These are phyloP conservation scores for Oryza meridionalis DNA, from an alignment of 176 grass and related monocot species.

Conservation along the genomic window DNA sequence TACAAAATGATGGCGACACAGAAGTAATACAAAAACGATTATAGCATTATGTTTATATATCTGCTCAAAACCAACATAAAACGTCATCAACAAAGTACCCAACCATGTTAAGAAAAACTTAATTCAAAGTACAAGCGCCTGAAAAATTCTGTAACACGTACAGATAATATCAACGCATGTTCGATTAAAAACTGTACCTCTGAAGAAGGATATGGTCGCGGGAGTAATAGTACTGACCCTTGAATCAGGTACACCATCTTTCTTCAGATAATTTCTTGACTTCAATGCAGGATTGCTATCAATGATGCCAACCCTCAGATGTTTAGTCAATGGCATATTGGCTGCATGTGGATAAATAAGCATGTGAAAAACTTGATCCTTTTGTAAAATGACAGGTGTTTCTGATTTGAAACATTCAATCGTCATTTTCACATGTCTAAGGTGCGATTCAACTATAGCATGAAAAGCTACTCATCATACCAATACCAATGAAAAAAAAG, in stretches of 20 bases:
- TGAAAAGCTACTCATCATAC: not conserved
- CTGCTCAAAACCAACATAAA: not conserved
- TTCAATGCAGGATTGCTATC: conserved; percentile 76
- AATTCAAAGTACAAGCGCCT: not conserved
- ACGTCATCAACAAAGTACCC: not conserved
- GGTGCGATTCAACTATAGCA: not conserved
- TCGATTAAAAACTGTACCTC: conserved; percentile 53
- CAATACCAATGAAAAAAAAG: not conserved
- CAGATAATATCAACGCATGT: not conserved
- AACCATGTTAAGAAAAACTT: not conserved
- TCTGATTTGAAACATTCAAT: conserved; percentile 17
- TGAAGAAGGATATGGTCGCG: conserved; percentile 85
- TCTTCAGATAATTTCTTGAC: conserved; percentile 60
- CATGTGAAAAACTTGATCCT: conserved; percentile 1
- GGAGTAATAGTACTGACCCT: conserved; percentile 95
- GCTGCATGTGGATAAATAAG: conserved; percentile 50
- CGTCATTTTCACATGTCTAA: conserved; percentile 12
- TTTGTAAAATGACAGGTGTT: not conserved
- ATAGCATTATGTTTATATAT: not conserved
- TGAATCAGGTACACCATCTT: conserved; percentile 66
- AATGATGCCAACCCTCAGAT: conserved; percentile 71
- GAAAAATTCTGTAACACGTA: not conserved
- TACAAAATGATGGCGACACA: not conserved
- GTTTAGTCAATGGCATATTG: conserved; percentile 73
- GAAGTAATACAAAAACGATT: not conserved